Evolutionary conservation across 108 stramenopile genomes (phyloP).

Genomic region (Parmales sp.): DNA sequence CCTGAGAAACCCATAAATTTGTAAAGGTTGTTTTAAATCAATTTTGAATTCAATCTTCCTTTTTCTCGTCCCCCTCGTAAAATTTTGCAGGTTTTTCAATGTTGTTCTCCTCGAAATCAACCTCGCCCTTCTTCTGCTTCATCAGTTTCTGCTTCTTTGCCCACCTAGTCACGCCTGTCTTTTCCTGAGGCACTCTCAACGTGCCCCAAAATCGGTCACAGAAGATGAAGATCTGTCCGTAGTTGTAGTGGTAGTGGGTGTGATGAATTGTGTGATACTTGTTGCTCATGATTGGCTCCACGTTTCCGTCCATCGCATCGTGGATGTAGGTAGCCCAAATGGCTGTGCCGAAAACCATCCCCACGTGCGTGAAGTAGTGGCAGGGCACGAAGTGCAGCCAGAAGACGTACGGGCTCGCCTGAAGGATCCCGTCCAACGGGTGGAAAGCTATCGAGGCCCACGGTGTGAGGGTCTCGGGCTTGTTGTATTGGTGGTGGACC

Average conservation of each 20-base stretch:
- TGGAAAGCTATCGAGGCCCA: conserved; percentile 84
- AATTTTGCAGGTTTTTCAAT: too few species aligned
- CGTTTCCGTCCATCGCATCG: conserved; percentile 70
- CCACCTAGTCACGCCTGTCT: too few species aligned
- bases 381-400: conserved; percentile 55
- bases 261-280: conserved; percentile 84
- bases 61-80: too few species aligned
- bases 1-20: too few species aligned
- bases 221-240: conserved; percentile 81
- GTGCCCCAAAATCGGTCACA: conserved; percentile 76
- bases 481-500: conserved; percentile 68
- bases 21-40: too few species aligned
- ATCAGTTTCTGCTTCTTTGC: too few species aligned
- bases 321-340: conserved; percentile 88
- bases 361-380: conserved; percentile 74
- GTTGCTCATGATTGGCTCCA: conserved; percentile 76
- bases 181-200: conserved; percentile 47
- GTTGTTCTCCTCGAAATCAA: too few species aligned
- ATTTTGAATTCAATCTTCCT: too few species aligned
- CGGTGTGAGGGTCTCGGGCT: conserved; percentile 65
- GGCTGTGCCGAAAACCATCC: conserved; percentile 67
- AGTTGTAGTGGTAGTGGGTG: conserved; percentile 84
- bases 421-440: conserved; percentile 70
- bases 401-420: conserved; percentile 70
- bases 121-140: too few species aligned